Evolutionary conservation across 176 grass and related monocot genomes (phyloP), one percentile per base, ranked within the genome.

Genomic region (Pontederia crassipes): DNA sequence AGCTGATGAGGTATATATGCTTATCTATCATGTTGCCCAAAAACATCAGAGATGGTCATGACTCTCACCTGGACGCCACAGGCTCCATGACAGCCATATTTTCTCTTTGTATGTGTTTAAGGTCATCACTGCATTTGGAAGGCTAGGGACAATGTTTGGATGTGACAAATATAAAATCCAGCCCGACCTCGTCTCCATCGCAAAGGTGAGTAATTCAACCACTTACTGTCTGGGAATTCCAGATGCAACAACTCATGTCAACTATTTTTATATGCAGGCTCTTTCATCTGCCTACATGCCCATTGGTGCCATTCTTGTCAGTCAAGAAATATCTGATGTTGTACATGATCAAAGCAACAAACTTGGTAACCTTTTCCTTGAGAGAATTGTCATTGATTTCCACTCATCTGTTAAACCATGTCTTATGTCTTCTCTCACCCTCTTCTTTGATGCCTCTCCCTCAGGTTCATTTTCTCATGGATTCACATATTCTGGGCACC

Each of bases 81-180:
- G 17, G 56, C 10, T 66, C 66, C 55, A 49, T 65, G 57, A 58
- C 2, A 45, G 12, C 12, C 26, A 68, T 11, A 40, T 55, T 69
- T 9, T 55, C 17, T 26, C 45, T 65, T 52, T 66, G 20, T 84
- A 12, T 52, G 55, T 78, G 59, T 68, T 76, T 17, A 61, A 98
- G 93, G 93, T 98, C 50, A 88, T 98, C 60, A 98, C 93, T 16
- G 93, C 93, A 67, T 98, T 98, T 79, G 93, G 87, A 81, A 98
- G 93, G 50, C 67, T 98, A 65, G 93, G 93, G 46, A 91, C 77
- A 52, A 92, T 98, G 93, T 98, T 98, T 63, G 93, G 93, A 54
- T 92, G 55, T 69, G 87, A 98, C 71, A 88, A 85, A 77, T 98
- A 65, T 57, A 68, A 92, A 26, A 92, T 98, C 66, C 76, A 86